These are phyloP conservation scores for Lentinula sp. DNA, from an alignment of 768 basidiomycete genomes.

Conservation along the genomic window DNA sequence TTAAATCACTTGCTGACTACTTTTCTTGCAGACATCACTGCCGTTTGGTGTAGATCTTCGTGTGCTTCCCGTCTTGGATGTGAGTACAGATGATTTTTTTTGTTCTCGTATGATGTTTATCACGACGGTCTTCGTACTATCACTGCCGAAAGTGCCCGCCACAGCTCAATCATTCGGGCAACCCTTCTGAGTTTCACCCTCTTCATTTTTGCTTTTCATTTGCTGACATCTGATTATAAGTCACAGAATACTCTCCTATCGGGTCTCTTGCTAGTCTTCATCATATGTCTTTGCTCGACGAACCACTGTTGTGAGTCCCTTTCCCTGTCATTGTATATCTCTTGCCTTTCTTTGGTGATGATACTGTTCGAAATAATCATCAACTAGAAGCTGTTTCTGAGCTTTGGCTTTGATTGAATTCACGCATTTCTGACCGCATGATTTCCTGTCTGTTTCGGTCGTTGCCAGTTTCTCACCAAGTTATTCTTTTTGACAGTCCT, in stretches of 20 bases:
- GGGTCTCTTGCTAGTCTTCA: too few relatives aligned
- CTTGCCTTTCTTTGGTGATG: constrained; percentile 26
- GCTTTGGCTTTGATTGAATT: constrained; percentile 56
- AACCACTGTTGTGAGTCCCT: too few relatives aligned
- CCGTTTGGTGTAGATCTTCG: neutral
- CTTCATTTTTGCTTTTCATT: neutral
- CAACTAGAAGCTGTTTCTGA: constrained; percentile 92
- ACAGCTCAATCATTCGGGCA: constrained; percentile 86
- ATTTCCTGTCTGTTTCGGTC: neutral
- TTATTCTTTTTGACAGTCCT: too few relatives aligned
- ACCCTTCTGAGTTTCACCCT: constrained; percentile 53
- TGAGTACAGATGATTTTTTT: constrained; percentile 22
- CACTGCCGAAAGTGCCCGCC: constrained; percentile 88
- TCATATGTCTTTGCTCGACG: too few relatives aligned
- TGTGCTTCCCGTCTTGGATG: neutral
- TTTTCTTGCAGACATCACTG: neutral
- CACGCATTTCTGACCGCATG: neutral
- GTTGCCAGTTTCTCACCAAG: too few relatives aligned
- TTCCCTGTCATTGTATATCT: too few relatives aligned
- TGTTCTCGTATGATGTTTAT: constrained; percentile 57
- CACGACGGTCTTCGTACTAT: constrained; percentile 92
- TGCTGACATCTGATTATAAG: too few relatives aligned
- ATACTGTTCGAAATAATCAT: constrained; percentile 44
- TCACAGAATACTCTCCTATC: too few relatives aligned
- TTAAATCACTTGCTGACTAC: neutral